Percentiles rank a stretch among this genome's conserved stretches.
Conservation (phyloP, 768 basidiomycete species). For the Boletus vermiculosoides region DNA sequence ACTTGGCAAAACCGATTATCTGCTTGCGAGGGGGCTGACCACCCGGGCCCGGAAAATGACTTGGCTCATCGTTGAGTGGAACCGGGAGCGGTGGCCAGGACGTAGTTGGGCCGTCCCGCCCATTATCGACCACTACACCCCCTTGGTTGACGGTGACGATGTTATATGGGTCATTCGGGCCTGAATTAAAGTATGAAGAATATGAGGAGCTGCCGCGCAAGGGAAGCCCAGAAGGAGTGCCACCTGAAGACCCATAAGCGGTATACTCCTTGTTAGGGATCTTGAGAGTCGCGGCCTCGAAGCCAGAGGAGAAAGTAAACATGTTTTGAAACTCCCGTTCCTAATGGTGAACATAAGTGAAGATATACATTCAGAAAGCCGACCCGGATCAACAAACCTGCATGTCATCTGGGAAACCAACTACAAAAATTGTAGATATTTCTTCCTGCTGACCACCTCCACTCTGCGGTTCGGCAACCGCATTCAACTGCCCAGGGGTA, state of each 20-base stretch:
- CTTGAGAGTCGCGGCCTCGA: conserved; percentile 97
- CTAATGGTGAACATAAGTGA: conserved; percentile 40
- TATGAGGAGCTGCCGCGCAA: conserved; percentile 37
- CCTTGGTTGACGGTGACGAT: conserved; percentile 81
- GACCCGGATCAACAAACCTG: conserved; percentile 55
- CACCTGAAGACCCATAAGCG: conserved; percentile 56
- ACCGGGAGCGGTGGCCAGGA: conserved; percentile 56
- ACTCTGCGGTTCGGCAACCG: conserved; percentile 18
- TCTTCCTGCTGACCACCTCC: conserved; percentile 60
- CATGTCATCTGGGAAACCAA: conserved; percentile 99
- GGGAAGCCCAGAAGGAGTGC: conserved; percentile 35
- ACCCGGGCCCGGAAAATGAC: conserved; percentile 32
- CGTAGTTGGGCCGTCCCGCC: conserved; percentile 67
- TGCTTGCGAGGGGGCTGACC: conserved; percentile 76
- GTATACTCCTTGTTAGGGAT: conserved; percentile 92
- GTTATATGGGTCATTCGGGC: conserved; percentile 80
- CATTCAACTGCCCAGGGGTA: conserved; percentile 31
- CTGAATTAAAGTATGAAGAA: conserved; percentile 40
- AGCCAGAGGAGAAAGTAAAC: conserved; percentile 95
- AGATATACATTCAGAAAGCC: conserved; percentile 8
- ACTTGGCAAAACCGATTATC: conserved; percentile 98
- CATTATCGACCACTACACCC: conserved; percentile 76
- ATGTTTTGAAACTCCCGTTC: conserved; percentile 99
- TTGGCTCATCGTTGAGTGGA: conserved; percentile 33
- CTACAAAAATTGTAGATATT: conserved; percentile 96